Evolutionary conservation across 2,329 filamentous ascomycete species (phyloP).

Genomic region (Calonectria fujianensis): DNA sequence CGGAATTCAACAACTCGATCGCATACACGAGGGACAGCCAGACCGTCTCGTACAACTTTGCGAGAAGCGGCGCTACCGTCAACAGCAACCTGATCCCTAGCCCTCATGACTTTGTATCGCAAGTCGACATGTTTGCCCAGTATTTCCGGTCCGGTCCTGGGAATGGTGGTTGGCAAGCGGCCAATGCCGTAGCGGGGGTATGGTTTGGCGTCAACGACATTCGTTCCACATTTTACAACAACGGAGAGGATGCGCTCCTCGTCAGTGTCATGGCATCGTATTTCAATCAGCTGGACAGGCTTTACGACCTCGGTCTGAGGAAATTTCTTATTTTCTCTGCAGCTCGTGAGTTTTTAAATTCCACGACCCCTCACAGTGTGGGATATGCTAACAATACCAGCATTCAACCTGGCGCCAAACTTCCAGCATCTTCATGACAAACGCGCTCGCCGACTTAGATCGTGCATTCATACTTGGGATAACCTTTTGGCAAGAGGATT

Average conservation of each 20-base stretch:
- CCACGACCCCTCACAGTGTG: background rate
- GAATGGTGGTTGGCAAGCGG: background rate
- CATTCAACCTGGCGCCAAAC: constrained; percentile 29
- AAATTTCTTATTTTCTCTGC: constrained; percentile 23
- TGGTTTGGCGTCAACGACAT: constrained; percentile 37
- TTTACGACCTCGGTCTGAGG: constrained; percentile 23
- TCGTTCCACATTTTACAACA: constrained; percentile 19
- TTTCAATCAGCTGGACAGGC: constrained; percentile 25
- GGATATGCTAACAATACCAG: background rate
- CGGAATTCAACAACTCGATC: constrained; percentile 27
- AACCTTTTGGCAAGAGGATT: background rate
- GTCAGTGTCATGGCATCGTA: background rate
- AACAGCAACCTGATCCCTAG: constrained; percentile 21
- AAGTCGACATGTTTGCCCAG: constrained; percentile 16
- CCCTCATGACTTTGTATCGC: constrained; percentile 5
- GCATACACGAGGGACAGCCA: constrained; percentile 3
- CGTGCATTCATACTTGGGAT: constrained; percentile 20
- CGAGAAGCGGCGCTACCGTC: constrained; percentile 27
- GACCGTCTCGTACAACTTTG: constrained; percentile 34
- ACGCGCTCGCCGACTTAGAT: constrained; percentile 17
- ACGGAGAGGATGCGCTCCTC: constrained; percentile 10
- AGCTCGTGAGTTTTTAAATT: constrained; percentile 15
- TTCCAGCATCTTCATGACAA: constrained; percentile 25
- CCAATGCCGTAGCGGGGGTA: constrained; percentile 20
- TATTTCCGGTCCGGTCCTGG: background rate